Percentiles rank a stretch among this genome's conserved stretches.
Evolutionary conservation across 257 asterid species (phyloP).

Genomic region (Jacaranda copaia): DNA sequence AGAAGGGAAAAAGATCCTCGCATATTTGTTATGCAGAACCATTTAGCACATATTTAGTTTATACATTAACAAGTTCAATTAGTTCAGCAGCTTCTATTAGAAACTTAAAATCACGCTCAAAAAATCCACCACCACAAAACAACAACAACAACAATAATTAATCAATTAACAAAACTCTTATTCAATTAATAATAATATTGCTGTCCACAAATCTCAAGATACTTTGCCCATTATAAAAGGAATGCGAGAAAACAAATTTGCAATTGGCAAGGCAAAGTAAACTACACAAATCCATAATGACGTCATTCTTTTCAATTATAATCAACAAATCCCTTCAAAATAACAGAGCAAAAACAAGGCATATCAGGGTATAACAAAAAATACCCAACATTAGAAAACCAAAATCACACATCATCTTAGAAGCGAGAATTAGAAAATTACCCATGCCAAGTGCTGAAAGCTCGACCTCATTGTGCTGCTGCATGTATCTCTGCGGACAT

Average conservation of each 20-base stretch:
- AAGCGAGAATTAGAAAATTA: slow-evolving; percentile 39
- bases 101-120: background rate
- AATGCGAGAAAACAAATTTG: background rate
- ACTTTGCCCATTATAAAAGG: background rate
- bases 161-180: no score
- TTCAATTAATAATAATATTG: no score
- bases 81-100: background rate
- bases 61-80: background rate
- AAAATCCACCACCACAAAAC: background rate
- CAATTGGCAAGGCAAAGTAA: background rate
- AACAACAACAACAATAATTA: no score
- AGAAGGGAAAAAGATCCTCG: no score
- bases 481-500: slow-evolving; percentile 73
- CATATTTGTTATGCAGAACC: no score
- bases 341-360: background rate
- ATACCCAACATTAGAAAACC: background rate
- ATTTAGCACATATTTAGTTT: background rate
- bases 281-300: background rate
- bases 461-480: slow-evolving; percentile 82
- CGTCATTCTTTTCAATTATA: background rate
- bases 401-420: background rate
- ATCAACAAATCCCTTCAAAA: slow-evolving; percentile 14
- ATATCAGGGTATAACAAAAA: no score
- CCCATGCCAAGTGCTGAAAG: slow-evolving; percentile 97
- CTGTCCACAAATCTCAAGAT: background rate